Evolutionary conservation across 116 monocot species (phyloP).

Genomic region (Phalaenopsis hybrid): DNA sequence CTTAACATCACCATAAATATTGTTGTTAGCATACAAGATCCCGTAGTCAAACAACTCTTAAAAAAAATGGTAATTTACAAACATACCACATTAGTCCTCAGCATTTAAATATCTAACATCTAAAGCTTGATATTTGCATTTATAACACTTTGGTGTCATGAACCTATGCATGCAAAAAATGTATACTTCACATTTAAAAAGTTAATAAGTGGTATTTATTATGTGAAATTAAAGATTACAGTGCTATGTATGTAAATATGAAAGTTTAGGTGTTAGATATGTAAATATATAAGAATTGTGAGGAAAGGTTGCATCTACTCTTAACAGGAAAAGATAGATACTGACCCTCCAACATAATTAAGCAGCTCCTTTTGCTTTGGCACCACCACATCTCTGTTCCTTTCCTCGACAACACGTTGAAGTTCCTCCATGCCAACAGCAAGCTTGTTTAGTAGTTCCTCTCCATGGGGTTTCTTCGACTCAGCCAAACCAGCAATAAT

Average conservation of each 20-base stretch:
- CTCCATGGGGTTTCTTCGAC: conserved; percentile 60
- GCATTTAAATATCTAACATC: too few species aligned
- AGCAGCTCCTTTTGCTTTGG: conserved; percentile 94
- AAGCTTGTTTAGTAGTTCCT: conserved; percentile 68
- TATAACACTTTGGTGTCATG: too few species aligned
- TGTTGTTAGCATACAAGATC: not conserved
- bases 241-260: too few species aligned
- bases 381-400: conserved; percentile 66
- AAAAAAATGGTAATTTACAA: not conserved
- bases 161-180: too few species aligned
- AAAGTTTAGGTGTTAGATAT: too few species aligned
- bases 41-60: too few species aligned
- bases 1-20: not conserved
- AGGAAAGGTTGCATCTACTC: not conserved
- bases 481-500: conserved; percentile 71
- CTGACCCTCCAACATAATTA: conserved; percentile 86
- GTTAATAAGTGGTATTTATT: too few species aligned
- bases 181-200: too few species aligned
- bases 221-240: too few species aligned
- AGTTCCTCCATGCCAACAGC: conserved; percentile 71
- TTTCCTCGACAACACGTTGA: conserved; percentile 66
- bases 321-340: not conserved
- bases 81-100: too few species aligned
- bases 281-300: too few species aligned
- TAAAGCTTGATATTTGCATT: too few species aligned